Base-by-base conservation (phyloP, 106 monocot species). In the Acanthochlamys bracteata region DNA sequence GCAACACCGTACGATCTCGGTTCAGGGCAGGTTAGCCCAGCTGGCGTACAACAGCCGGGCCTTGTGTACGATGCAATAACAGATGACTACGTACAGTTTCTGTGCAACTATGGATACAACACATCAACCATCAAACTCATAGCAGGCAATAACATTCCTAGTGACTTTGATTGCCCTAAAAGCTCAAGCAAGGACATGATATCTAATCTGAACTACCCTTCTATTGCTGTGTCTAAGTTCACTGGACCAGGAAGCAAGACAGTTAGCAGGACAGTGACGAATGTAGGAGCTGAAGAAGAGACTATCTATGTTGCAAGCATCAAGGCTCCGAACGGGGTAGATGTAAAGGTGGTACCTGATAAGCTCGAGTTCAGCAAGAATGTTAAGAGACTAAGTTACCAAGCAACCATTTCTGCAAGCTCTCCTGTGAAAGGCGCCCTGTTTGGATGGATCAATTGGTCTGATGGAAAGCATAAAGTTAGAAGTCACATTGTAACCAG, bases 141-240 rank as follows among this genome's bases (percentile, higher is more conserved):
- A 27, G 54, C 84, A 23, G 43, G 43, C 43, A 45, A 45, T 9
- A 59, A 59, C 9, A 27, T 70, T 16, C 69, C 82, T 11, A 58
- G 73, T 39, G 79, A 75, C 51, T 92, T 82, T 33, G 21, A 71
- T 8, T 92, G 92, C 79, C 68, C 76, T 0, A 69, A 65, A 21
- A 88, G 84, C 59, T 68, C 84, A 2, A 92, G 81, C 60, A 59
- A 24, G 66, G 79, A 82, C 41, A 46, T 82, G 33, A 88, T 92
- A 42, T 88, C 92, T 0, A 58, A 84, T 42, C 87, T 92, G 40
- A 92, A 92, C 58, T 92, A 88, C 67, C 84, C 92, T 17, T 88
- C 92, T 0, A 91, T 92, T 20, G 74, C 92, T 0, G 40, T 88
- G 15, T 55, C 77, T 0, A 66, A 51, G 21, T 69, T 81, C 55